A percentile compares a stretch with the other conserved stretches of the same genome.
These are phyloP conservation scores for Candida hungchunana DNA, from an alignment of 805 yeast species.

Conservation along the genomic window DNA sequence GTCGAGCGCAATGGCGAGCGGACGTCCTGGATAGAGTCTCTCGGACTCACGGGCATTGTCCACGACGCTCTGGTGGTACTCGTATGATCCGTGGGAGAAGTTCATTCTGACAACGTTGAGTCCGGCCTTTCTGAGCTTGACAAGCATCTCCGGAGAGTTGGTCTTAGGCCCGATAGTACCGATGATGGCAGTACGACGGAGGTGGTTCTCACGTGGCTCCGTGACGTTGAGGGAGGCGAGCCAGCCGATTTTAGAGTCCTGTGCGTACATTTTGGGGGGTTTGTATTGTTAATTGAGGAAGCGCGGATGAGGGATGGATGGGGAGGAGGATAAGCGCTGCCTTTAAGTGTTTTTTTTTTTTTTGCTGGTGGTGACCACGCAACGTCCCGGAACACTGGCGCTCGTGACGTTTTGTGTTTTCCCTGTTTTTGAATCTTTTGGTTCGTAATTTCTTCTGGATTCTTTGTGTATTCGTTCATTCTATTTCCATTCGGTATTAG, in stretches of 20 bases:
- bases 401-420: no score
- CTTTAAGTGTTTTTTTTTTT: background rate
- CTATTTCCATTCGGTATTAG: no score
- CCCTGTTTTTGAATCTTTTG: background rate
- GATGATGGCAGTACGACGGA: slow-evolving; percentile 89
- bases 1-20: slow-evolving; percentile 96
- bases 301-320: no score
- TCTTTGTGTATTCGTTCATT: no score
- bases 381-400: slow-evolving; percentile 1
- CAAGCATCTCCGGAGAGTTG: slow-evolving; percentile 80
- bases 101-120: slow-evolving; percentile 97
- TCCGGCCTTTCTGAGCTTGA: slow-evolving; percentile 92
- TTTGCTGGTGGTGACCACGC: slow-evolving; percentile 7
- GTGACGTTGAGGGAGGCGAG: slow-evolving; percentile 24
- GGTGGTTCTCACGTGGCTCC: slow-evolving; percentile 27
- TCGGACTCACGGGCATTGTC: slow-evolving; percentile 96
- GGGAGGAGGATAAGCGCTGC: no score
- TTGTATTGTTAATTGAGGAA: background rate
- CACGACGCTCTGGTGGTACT: slow-evolving; percentile 94
- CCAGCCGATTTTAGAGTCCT: slow-evolving; percentile 28
- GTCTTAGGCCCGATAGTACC: slow-evolving; percentile 99
- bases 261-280: slow-evolving; percentile 15
- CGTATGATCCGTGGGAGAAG: slow-evolving; percentile 97
- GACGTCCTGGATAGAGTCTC: slow-evolving; percentile 88
- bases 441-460: background rate